Percentiles rank a stretch among this genome's conserved stretches.
Conservation (phyloP, 129 eudicot genomes). For the Tagetes patula region DNA sequence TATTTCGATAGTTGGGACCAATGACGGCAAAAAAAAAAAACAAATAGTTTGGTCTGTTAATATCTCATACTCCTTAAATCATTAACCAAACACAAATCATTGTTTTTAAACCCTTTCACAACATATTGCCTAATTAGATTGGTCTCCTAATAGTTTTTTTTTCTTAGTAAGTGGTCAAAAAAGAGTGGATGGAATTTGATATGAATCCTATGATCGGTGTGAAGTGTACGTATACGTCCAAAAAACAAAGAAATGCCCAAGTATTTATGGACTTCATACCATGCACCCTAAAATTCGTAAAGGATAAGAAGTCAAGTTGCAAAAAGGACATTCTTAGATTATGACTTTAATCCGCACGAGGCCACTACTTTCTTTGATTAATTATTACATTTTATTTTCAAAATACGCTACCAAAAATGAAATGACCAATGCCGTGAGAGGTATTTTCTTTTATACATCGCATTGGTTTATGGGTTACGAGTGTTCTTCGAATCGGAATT, state of each 20-base stretch:
- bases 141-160: background rate
- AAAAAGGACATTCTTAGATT: constrained; percentile 11
- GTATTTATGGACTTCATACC: constrained; percentile 27
- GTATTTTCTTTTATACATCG: no score
- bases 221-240: constrained; percentile 7
- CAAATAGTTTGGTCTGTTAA: no score
- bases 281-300: constrained; percentile 16
- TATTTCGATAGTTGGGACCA: no score
- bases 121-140: background rate
- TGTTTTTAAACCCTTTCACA: no score
- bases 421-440: no score
- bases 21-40: no score
- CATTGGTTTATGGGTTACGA: no score
- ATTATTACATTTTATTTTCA: background rate
- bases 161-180: background rate
- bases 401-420: background rate
- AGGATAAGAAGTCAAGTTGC: constrained; percentile 12
- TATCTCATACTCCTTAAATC: no score
- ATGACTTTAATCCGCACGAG: constrained; percentile 29
- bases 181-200: background rate
- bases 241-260: background rate
- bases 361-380: background rate
- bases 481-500: no score
- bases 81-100: no score
- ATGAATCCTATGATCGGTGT: background rate